Base-by-base conservation (phyloP, 2,329 filamentous ascomycete genomes). In the Cadophora luteo-olivacea region DNA sequence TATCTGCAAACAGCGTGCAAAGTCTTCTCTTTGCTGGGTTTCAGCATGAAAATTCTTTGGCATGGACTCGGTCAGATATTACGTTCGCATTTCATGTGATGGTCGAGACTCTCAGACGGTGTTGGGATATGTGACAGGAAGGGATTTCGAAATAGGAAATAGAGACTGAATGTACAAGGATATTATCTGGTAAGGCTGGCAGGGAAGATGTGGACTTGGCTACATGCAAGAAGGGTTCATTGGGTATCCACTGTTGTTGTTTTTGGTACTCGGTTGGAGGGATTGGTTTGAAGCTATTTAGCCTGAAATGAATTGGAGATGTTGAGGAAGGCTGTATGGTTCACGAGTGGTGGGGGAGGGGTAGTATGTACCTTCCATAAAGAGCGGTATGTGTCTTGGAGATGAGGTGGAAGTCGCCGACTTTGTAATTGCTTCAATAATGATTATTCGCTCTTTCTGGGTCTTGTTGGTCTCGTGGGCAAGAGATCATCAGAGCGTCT, bases 191-290 rank as follows among this genome's bases (percentile, higher is more conserved):
- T 60, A 60, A 60, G 32, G 55, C 33, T 38, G 55, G 55, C 55
- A 24, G 33, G 32, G 32, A 41, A 38, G 55, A 24, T 38, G 12
- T 25, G 33, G 33, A 24, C 45, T 49, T 38, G 12, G 11, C 19
- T 60, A 60, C 54, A 57, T 60, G 55, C 55, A 60, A 60, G 55
- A 60, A 60, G 55, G 55, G 55, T 60, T 38, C 22, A 22, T 58
- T 60, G 55, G 55, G 33, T 60, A n/a, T 41, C 55, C 22, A 41
- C 11, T 60, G 55, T 22, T 41, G 55, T 41, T 60, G n/a, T 22
- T 41, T 41, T 25, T 36, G 55, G 8, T 49, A 49, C 11, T 16
- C 55, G 32, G 11, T 8, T 41, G 33, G 55, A 60, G 11, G n/a
- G 55, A 33, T n/a, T 49, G n/a, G 8, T 16, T 49, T 22, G 29